These are phyloP conservation scores for Agastache rugosa DNA, from an alignment of 257 asterid genomes.

Conservation along the genomic window DNA sequence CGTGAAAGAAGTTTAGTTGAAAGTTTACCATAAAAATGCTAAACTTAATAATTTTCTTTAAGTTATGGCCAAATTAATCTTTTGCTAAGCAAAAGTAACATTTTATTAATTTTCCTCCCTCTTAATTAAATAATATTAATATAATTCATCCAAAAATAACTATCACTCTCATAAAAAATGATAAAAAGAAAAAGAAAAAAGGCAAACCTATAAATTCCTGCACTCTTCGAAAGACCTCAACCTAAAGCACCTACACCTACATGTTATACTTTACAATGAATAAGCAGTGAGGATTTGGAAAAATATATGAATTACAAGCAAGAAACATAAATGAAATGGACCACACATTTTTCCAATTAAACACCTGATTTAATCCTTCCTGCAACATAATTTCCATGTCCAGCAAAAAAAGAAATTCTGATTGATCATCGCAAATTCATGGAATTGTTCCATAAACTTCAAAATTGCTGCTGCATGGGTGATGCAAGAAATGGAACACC, in stretches of 20 bases:
- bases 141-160: conserved; percentile 12
- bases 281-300: conserved; percentile 25
- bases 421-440: conserved; percentile 4
- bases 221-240: conserved; percentile 22
- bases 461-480: conserved; percentile 44
- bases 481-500: conserved; percentile 51
- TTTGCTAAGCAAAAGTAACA: no score
- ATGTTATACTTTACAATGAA: conserved; percentile 21
- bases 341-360: conserved; percentile 33
- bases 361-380: conserved; percentile 30
- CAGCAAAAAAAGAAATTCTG: conserved; percentile 22
- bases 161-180: conserved; percentile 19
- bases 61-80: no score
- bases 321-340: conserved; percentile 46
- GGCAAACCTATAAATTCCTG: conserved; percentile 25
- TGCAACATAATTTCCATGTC: conserved; percentile 29
- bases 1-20: no score
- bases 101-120: no score
- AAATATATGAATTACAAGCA: conserved; percentile 33
- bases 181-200: no score
- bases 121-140: no score
- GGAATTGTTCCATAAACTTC: conserved; percentile 29
- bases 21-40: no score
- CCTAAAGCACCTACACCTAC: conserved; percentile 27
- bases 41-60: no score